Conservation (phyloP, 345 rosid genomes). For the Lenwebbia sp. region DNA sequence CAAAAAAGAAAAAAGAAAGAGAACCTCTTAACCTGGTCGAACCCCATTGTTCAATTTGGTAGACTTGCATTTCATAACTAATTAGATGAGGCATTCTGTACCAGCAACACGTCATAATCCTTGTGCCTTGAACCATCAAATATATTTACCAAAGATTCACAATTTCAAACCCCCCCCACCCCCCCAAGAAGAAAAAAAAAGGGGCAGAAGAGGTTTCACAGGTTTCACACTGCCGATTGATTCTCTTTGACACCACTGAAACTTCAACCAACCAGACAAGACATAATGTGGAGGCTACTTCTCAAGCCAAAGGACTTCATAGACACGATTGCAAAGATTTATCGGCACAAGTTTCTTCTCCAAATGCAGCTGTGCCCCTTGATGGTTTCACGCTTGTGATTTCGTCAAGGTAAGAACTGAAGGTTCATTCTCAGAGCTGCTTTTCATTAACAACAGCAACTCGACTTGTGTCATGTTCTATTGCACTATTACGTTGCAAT, state of each 20-base stretch:
- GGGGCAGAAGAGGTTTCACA: not conserved
- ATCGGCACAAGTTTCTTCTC: not conserved
- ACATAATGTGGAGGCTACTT: not conserved
- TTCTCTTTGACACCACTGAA: not conserved
- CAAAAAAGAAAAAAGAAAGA: too few species aligned
- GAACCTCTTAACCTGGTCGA: not conserved
- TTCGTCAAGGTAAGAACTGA: not conserved
- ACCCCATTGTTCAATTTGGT: not conserved
- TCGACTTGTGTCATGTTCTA: not conserved
- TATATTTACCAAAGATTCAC: not conserved
- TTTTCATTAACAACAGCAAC: not conserved
- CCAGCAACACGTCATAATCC: not conserved
- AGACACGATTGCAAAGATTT: not conserved
- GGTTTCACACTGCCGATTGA: not conserved
- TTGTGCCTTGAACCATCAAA: not conserved
- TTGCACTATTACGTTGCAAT: not conserved
- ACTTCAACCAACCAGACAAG: not conserved
- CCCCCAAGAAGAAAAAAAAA: too few species aligned
- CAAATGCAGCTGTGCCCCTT: not conserved
- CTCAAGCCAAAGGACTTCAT: not conserved
- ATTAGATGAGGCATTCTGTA: not conserved
- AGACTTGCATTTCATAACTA: not conserved
- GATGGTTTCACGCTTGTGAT: not conserved
- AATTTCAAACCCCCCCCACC: not conserved
- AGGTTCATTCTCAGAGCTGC: not conserved